A percentile compares a stretch with the other conserved stretches of the same genome.
These are phyloP conservation scores for Isoetes taiwanensis DNA, from an alignment of 75 land plant genomes.

Conservation along the genomic window DNA sequence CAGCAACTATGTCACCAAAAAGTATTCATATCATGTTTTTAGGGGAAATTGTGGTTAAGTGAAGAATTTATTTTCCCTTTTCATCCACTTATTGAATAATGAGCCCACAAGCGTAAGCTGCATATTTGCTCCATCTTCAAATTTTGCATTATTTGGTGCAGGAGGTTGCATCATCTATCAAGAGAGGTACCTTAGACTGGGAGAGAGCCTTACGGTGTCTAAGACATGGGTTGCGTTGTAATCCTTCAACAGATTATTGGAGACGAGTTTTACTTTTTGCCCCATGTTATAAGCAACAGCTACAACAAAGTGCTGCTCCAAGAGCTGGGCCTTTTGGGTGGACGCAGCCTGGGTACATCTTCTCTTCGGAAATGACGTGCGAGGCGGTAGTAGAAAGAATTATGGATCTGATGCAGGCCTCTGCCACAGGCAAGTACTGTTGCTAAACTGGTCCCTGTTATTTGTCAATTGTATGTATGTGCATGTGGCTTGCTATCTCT, in stretches of 20 bases:
- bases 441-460: neutral
- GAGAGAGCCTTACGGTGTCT: conserved; percentile 92
- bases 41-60: too few relatives aligned
- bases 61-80: too few relatives aligned
- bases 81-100: too few relatives aligned
- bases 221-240: conserved; percentile 71
- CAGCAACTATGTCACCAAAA: neutral
- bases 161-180: conserved; percentile 70
- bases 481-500: too few relatives aligned
- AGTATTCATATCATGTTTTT: too few relatives aligned
- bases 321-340: conserved; percentile 9
- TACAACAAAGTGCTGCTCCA: conserved; percentile 25
- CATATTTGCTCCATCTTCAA: too few relatives aligned
- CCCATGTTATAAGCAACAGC: conserved; percentile 50
- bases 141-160: too few relatives aligned
- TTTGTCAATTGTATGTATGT: neutral
- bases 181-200: conserved; percentile 78
- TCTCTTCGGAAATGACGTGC: conserved; percentile 85
- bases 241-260: conserved; percentile 98
- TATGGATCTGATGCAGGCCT: conserved; percentile 69
- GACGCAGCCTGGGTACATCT: conserved; percentile 57
- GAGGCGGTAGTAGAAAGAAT: conserved; percentile 90
- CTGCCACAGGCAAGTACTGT: conserved; percentile 45
- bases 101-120: too few relatives aligned
- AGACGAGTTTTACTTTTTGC: conserved; percentile 76